Conservation (phyloP, 2,329 filamentous ascomycete species). For the Ascochyta rabiei region DNA sequence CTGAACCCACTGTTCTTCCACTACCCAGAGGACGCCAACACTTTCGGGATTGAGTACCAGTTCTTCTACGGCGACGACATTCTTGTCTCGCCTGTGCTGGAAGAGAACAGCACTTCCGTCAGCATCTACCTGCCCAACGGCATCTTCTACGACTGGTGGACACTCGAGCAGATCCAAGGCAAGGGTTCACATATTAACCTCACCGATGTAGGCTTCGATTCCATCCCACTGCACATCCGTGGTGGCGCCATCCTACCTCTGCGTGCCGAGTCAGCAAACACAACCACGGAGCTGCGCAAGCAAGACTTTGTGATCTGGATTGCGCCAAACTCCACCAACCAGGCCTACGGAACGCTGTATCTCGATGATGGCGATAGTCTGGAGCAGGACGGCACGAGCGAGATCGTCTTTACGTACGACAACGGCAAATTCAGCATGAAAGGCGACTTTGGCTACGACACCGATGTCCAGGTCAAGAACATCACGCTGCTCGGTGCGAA, state of each 20-base stretch:
- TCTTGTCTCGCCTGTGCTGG: slow-evolving; percentile 62
- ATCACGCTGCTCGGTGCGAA: slow-evolving; percentile 34
- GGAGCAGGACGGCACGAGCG: slow-evolving; percentile 61
- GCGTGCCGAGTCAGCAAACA: slow-evolving; percentile 63
- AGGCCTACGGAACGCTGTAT: slow-evolving; percentile 72
- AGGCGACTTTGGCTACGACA: slow-evolving; percentile 61
- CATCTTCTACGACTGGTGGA: slow-evolving; percentile 66
- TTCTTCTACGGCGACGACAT: slow-evolving; percentile 65
- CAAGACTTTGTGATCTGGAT: slow-evolving; percentile 75
- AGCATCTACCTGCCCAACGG: slow-evolving; percentile 63
- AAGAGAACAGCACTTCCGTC: slow-evolving; percentile 59
- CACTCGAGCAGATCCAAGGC: slow-evolving; percentile 56
- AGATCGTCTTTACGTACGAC: slow-evolving; percentile 66
- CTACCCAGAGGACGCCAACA: slow-evolving; percentile 64
- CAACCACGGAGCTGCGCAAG: slow-evolving; percentile 66
- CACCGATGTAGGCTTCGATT: slow-evolving; percentile 55
- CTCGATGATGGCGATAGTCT: slow-evolving; percentile 77
- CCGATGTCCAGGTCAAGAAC: slow-evolving; percentile 31
- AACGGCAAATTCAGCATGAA: slow-evolving; percentile 58
- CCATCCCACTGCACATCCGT: slow-evolving; percentile 69
- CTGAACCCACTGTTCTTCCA: slow-evolving; percentile 73
- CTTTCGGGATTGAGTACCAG: slow-evolving; percentile 59
- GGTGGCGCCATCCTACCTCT: slow-evolving; percentile 69
- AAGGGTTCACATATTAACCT: slow-evolving; percentile 54
- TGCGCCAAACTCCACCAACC: slow-evolving; percentile 66